Evolutionary conservation across 148 eudicot species (phyloP).

Genomic region (Beta vulgaris): DNA sequence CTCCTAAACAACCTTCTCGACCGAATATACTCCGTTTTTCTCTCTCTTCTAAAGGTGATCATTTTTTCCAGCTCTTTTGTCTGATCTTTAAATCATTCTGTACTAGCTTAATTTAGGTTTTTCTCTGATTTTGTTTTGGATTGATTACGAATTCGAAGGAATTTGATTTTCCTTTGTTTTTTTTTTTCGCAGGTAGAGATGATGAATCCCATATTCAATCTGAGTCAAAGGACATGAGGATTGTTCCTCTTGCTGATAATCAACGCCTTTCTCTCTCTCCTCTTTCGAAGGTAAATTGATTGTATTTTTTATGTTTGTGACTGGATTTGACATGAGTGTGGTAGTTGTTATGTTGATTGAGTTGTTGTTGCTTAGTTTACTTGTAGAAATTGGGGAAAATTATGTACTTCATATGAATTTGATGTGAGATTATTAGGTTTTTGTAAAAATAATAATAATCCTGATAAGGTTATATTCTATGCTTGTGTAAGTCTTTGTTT

Average conservation of each 20-base stretch:
- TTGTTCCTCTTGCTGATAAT: slow-evolving; percentile 51
- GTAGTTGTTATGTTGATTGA: neutral
- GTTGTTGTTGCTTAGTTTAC: neutral
- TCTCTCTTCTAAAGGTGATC: slow-evolving; percentile 50
- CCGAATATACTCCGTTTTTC: slow-evolving; percentile 32
- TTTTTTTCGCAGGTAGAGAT: slow-evolving; percentile 37
- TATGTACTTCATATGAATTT: neutral
- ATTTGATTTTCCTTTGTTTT: neutral
- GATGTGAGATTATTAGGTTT: neutral
- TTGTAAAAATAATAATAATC: neutral
- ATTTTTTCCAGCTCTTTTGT: neutral
- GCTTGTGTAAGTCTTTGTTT: neutral
- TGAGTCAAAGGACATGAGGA: slow-evolving; percentile 35
- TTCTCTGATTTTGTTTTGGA: neutral
- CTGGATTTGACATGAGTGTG: neutral
- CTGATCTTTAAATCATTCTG: neutral
- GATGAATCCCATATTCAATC: slow-evolving; percentile 56
- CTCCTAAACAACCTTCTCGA: slow-evolving; percentile 29
- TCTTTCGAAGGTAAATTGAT: slow-evolving; percentile 50
- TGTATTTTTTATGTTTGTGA: neutral
- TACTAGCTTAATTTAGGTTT: neutral
- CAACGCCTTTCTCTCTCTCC: slow-evolving; percentile 38
- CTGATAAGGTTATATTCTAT: neutral
- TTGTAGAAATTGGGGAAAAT: neutral
- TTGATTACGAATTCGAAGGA: neutral